Evolutionary conservation across 2,329 filamentous ascomycete genomes (phyloP), one percentile per base, ranked within the genome.

Genomic region (Fusarium sp.): DNA sequence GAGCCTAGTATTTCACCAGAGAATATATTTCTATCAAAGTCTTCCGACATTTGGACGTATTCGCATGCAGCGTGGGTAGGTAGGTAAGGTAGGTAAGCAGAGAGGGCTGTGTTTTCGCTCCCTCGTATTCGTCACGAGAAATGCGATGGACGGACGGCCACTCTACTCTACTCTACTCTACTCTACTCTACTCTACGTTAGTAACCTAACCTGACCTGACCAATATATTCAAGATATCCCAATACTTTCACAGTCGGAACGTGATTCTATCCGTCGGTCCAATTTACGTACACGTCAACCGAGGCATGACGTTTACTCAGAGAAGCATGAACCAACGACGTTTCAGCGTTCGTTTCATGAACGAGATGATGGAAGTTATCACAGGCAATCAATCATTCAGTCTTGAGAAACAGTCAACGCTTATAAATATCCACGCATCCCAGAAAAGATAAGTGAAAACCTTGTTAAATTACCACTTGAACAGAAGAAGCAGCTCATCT

Each of bases 281-380:
- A 38, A 65, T 47, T 69, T 42, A 53, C 44, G 56, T 65, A 41
- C 53, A 62, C 16, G 35, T 39, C 41, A 12, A 31, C 63, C 53
- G 33, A 31, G 63, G 65, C 53, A 68, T 68, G 64, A 61, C 64
- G 53, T 61, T 67, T 56, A 38, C 26, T 26, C 12, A 12, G 24
- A 18, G 31, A 68, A 51, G 66, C 65, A 31, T 41, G 44, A 56
- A 36, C 50, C 58, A 69, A 53, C 57, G 28, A 58, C 33, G 65
- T 70, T 70, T 65, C 66, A 64, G 57, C 16, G 56, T 68, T 63
- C 26, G 64, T 68, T 68, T 68, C 64, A 55, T 22, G 26, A 15
- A 42, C 38, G 15, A 44, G 24, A 61, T 30, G 15, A 65, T 48
- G 15, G 26, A 61, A 62, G 65, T 41, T 26, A 50, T 68, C 65